Percentiles rank a stretch among this genome's conserved stretches.
These are phyloP conservation scores for Dipodascopsis tothii DNA, from an alignment of 805 yeast genomes.

Conservation along the genomic window DNA sequence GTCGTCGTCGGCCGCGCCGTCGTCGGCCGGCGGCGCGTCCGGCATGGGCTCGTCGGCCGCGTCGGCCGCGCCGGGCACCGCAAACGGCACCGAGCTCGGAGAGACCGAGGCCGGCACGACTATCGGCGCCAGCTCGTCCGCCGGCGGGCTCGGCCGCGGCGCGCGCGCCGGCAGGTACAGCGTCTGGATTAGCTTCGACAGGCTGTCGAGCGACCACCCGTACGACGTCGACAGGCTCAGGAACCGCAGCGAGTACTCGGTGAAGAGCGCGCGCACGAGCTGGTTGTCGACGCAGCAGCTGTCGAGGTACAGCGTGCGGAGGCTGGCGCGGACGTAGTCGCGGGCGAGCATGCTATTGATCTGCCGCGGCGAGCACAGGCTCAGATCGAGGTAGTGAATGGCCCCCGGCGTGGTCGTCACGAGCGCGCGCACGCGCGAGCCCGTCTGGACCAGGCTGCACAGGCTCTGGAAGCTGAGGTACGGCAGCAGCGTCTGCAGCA, in stretches of 20 bases:
- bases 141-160: no score
- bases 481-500: constrained; percentile 17
- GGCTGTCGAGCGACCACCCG: constrained; percentile 16
- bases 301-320: constrained; percentile 42
- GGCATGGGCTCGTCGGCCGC: neutral
- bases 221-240: constrained; percentile 12
- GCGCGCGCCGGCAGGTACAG: constrained; percentile 6
- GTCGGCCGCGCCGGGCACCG: neutral
- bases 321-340: constrained; percentile 48
- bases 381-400: constrained; percentile 16
- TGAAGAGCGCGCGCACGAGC: constrained; percentile 12
- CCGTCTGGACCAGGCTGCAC: constrained; percentile 7
- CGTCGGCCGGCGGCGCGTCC: neutral
- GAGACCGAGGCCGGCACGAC: neutral
- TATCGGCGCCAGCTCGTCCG: neutral
- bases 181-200: constrained; percentile 10
- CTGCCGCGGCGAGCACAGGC: constrained; percentile 5
- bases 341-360: constrained; percentile 37
- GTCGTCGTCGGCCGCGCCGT: neutral
- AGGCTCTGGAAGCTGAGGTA: constrained; percentile 9
- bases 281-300: constrained; percentile 17
- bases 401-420: constrained; percentile 10
- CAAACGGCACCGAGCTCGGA: neutral
- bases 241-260: constrained; percentile 11
- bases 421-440: constrained; percentile 1